Evolutionary conservation across 140 eudicot species (phyloP).

Genomic region (Erigeron philadelphicus): DNA sequence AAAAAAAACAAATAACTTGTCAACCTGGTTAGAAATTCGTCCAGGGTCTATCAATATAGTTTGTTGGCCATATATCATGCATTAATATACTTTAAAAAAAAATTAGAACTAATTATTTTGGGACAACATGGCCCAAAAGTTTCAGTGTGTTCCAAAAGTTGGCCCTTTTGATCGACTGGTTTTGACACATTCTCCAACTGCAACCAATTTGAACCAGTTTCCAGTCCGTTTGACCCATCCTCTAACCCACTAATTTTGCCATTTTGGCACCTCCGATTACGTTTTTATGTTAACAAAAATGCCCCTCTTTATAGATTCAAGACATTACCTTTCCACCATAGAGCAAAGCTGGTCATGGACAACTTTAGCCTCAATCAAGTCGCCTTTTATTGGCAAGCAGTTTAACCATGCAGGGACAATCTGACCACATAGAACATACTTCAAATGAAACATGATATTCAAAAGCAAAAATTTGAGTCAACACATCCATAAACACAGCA

Average conservation of each 20-base stretch:
- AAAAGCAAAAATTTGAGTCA: too few species aligned
- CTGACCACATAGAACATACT: constrained; percentile 28
- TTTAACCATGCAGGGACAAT: constrained; percentile 66
- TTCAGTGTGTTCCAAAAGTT: neutral
- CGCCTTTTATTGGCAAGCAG: constrained; percentile 64
- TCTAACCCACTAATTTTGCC: neutral
- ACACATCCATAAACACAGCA: too few species aligned
- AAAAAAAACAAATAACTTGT: neutral
- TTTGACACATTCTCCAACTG: neutral
- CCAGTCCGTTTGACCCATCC: neutral
- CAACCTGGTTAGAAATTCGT: neutral
- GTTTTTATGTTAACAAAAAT: neutral
- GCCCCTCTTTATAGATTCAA: neutral
- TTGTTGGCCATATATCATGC: neutral
- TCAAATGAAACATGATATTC: neutral
- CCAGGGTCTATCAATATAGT: neutral
- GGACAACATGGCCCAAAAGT: neutral
- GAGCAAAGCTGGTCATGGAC: constrained; percentile 72
- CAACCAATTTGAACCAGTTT: neutral
- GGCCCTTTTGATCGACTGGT: neutral
- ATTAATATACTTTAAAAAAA: neutral
- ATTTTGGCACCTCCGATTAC: neutral
- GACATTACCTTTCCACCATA: constrained; percentile 62
- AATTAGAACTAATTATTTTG: neutral
- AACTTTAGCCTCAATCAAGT: constrained; percentile 59